Conservation (phyloP, 208 protist species). For the Herpetomonas muscarum region DNA sequence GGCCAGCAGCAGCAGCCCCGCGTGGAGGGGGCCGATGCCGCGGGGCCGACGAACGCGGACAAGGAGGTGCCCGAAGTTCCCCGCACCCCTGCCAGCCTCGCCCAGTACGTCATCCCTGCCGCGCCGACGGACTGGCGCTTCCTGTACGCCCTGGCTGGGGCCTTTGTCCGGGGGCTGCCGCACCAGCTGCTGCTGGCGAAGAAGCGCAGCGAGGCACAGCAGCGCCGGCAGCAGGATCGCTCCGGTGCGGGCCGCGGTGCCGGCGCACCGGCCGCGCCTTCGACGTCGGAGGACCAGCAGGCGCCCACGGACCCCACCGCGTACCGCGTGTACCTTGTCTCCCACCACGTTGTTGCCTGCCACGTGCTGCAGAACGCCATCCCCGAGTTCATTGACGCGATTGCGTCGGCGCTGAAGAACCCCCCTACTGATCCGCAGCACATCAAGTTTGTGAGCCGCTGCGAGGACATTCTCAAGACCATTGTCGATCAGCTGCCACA, state of each 20-base stretch:
- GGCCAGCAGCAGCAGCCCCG: conserved; percentile 17
- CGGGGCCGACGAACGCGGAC: conserved; percentile 7
- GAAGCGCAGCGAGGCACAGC: conserved; percentile 9
- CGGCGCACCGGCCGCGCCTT: conserved; percentile 9
- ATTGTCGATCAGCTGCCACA: conserved; percentile 23
- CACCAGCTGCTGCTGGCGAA: conserved; percentile 1
- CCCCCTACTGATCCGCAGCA: conserved; percentile 12
- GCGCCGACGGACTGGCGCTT: conserved; percentile 50
- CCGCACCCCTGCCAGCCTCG: conserved; percentile 20
- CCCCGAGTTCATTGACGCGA: conserved; percentile 63
- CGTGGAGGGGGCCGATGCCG: conserved; percentile 11
- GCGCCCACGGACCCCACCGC: conserved; percentile 9
- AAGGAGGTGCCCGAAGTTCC: not conserved
- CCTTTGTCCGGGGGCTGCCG: conserved; percentile 44
- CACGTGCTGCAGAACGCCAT: conserved; percentile 60
- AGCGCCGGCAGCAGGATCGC: conserved; percentile 16
- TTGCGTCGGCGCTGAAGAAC: conserved; percentile 43
- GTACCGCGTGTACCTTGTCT: conserved; percentile 45
- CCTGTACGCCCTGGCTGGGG: conserved; percentile 54
- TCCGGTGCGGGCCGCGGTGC: too few species aligned
- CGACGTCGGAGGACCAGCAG: conserved; percentile 8
- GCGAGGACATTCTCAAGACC: conserved; percentile 40
- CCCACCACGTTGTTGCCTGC: conserved; percentile 70
- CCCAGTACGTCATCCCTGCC: conserved; percentile 21
- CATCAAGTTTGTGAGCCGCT: conserved; percentile 32